phyloP scores from a whole-genome alignment of 148 eudicot genomes.

The Camellia lanceoleosa region DNA sequence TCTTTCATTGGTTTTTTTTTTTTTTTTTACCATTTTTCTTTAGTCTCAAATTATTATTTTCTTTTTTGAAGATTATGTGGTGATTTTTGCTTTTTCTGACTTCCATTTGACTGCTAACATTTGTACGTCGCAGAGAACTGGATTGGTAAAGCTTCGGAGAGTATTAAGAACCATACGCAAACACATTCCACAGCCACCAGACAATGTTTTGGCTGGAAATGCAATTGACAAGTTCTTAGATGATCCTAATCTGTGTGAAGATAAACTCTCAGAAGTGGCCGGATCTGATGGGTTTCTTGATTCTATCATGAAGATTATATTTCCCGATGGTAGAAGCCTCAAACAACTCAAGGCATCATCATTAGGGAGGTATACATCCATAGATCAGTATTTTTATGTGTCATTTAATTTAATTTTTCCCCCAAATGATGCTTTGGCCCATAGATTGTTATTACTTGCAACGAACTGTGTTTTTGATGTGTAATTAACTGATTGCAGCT shows the following conservation, averaged over 20 bases:
- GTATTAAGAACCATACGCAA: slow-evolving; percentile 93
- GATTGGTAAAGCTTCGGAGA: slow-evolving; percentile 79
- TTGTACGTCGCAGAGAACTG: slow-evolving; percentile 60
- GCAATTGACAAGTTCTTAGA: slow-evolving; percentile 79
- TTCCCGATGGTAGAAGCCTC: slow-evolving; percentile 45
- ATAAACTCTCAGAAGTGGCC: slow-evolving; percentile 77
- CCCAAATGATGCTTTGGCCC: neutral
- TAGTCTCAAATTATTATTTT: neutral
- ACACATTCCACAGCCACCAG: slow-evolving; percentile 90
- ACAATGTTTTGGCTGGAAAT: slow-evolving; percentile 63
- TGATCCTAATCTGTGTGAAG: slow-evolving; percentile 73
- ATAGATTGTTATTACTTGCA: neutral
- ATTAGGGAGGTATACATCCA: slow-evolving; percentile 44
- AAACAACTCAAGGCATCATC: slow-evolving; percentile 46
- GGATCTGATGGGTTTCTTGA: slow-evolving; percentile 73
- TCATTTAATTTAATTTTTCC: slow-evolving; percentile 11
- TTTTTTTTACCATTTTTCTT: neutral
- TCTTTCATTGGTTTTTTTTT: too few relatives aligned
- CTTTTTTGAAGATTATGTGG: neutral
- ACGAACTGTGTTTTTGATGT: slow-evolving; percentile 9
- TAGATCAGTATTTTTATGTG: slow-evolving; percentile 9
- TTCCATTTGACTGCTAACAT: slow-evolving; percentile 18
- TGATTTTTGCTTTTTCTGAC: slow-evolving; percentile 13
- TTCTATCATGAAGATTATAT: slow-evolving; percentile 47
- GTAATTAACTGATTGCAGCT: slow-evolving; percentile 46